Evolutionary conservation across 129 eudicot species (phyloP), one percentile per base, ranked within the genome.

Genomic region (Artemisia argyi): DNA sequence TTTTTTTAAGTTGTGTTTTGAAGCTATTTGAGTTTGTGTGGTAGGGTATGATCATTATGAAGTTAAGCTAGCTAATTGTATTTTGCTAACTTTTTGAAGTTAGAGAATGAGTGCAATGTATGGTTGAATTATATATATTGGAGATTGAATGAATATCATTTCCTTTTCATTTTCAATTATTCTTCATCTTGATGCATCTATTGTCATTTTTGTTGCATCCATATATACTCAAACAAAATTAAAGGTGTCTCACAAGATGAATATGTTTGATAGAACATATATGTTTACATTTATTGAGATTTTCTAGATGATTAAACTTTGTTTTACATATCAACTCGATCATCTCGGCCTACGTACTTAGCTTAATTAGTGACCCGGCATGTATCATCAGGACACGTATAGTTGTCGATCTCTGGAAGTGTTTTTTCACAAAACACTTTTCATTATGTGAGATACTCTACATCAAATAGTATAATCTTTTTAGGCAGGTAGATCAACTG

Each of bases 61-160:
- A 64, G 68, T 71, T 71, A 77, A 53, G 77, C 77, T 71, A 71
- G 53, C 66, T 64, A 78, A 46, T 64, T 78, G 78, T 78, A 71
- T 64, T 39, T 39, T 64, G 73, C 82, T 78, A 64, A 71, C 82
- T 72, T 78, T 78, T 64, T 71, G 64, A 47, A 78, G 73, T 78
- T 65, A 44, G 73, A 65, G 67, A 73, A 78, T 64, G 82, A 78
- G 77, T 72, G 73, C 77, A 64, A 44, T 64, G 58, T 78, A 71
- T 71, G 66, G 57, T 68, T 69, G 70, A n/a, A 48, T 68, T 35
- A 56, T 59, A 70, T 32, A 54, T 71, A 16, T 54, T 63, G 54
- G 30, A 71, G 61, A 47, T 78, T 78, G 82, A 71, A 54, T 71
- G 67, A 71, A 30, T 46, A 20, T 71, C 44, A 14, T 15, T 71